A percentile compares a stretch with the other conserved stretches of the same genome.
phyloP scores from a whole-genome alignment of 2,329 filamentous ascomycete genomes.

The Arthroderma sp. region DNA sequence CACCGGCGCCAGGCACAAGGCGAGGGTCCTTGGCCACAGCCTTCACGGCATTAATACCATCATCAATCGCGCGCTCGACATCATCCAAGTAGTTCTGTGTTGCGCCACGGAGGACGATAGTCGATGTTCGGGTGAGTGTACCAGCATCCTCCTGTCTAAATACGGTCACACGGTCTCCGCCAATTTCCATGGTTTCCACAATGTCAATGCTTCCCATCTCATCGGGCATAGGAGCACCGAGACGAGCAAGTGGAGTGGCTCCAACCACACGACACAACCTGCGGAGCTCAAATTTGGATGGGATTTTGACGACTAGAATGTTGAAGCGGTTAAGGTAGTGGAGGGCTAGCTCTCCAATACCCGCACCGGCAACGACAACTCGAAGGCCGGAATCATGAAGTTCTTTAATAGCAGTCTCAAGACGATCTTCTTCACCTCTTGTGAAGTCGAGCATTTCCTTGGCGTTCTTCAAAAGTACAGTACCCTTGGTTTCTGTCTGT shows the following conservation, averaged over 20 bases:
- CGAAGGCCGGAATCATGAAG: conserved; percentile 85
- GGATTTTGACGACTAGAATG: conserved; percentile 89
- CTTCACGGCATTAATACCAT: conserved; percentile 97
- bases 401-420: conserved; percentile 87
- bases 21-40: conserved; percentile 88
- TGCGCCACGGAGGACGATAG: conserved; percentile 82
- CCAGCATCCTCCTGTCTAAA: conserved; percentile 78
- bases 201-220: conserved; percentile 94
- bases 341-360: conserved; percentile 88
- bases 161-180: conserved; percentile 92
- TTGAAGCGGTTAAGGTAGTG: conserved; percentile 97
- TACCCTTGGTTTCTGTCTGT: conserved; percentile 98
- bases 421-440: conserved; percentile 85
- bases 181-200: conserved; percentile 95
- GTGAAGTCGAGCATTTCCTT: conserved; percentile 99
- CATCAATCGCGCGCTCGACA: conserved; percentile 89
- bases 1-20: conserved; percentile 85
- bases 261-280: conserved; percentile 91
- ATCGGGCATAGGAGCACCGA: conserved; percentile 98
- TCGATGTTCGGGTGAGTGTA: conserved; percentile 82
- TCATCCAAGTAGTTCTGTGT: conserved; percentile 98
- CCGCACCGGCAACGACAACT: conserved; percentile 81
- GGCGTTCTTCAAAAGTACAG: conserved; percentile 88
- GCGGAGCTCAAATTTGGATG: conserved; percentile 95
- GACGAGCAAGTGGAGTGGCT: conserved; percentile 84